Evolutionary conservation across 306 rosid species (phyloP), one percentile per base, ranked within the genome.

Genomic region (Medicago arabica): DNA sequence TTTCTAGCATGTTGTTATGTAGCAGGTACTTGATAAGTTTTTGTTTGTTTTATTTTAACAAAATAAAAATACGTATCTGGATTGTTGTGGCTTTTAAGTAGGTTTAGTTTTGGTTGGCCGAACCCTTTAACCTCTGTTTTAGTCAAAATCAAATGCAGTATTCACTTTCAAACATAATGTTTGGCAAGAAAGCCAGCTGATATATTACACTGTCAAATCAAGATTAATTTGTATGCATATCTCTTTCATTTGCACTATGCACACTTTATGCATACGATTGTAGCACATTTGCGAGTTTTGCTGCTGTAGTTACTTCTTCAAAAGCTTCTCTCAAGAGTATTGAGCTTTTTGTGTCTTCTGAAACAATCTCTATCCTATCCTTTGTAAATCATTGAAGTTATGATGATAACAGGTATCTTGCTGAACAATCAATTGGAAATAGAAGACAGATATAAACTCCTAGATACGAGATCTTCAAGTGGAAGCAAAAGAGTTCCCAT

Each of bases 401-500:
- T 64, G 64, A 59, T 71, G 60, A 50, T 78, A 50, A 79, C 78
- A 85, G 88, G 84, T 85, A 79, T 76, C 82, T 85, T 65, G 74
- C 10, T 72, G 78, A 75, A 57, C 75, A 85, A 55, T 82, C 86
- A 66, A 72, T 68, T 76, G 78, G 66, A 61, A 76, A 79, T 18
- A 39, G 72, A 79, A 72, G 75, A 68, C 59, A 62, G 7, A 70
- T 50, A n/a, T 85, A 63, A 72, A 46, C 58, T 44, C 53, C 21
- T 1, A 18, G 59, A 51, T 61, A 54, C 28, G 1, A 38, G 44
- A 59, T 61, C 53, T 80, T 72, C 31, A 15, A 55, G 72, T 17
- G 72, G 70, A 67, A 75, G 60, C 65, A 62, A 55, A 71, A 71
- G 17, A 57, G 7, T 67, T 49, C 64, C 60, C 23, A 12, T 23